phyloP scores from a whole-genome alignment of 176 grass and related monocot genomes.

The Eleusine coracana region DNA sequence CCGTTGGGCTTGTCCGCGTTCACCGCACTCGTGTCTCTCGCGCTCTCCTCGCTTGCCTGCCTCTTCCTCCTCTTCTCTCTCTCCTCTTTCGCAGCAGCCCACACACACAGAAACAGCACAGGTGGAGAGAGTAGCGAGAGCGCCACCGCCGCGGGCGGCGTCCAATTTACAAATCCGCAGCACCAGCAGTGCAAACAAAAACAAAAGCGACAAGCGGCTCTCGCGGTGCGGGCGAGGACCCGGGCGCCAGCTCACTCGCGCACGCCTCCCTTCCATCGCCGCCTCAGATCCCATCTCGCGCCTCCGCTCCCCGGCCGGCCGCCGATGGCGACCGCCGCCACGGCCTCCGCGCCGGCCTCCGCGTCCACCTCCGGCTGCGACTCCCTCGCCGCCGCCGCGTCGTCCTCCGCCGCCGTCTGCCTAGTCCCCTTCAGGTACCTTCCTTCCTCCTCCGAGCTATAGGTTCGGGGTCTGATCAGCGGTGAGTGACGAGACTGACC shows the following conservation, averaged over 20 bases:
- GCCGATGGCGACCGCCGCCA: constrained; percentile 52
- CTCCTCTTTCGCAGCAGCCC: not conserved
- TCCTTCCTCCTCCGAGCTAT: too few relatives aligned
- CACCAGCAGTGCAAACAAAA: not conserved
- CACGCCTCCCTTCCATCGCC: constrained; percentile 14
- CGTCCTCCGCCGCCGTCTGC: constrained; percentile 49
- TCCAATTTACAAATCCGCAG: constrained; percentile 6
- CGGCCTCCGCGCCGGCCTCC: constrained; percentile 38
- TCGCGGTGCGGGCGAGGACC: constrained; percentile 19
- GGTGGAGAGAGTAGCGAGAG: not conserved
- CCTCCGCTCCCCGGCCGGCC: not conserved
- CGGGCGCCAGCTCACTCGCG: constrained; percentile 42
- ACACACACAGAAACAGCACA: not conserved
- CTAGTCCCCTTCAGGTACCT: constrained; percentile 68
- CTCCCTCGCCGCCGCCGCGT: constrained; percentile 6
- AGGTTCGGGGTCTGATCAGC: not conserved
- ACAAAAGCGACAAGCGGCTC: constrained; percentile 9
- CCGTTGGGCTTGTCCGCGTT: not conserved
- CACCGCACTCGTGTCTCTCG: not conserved
- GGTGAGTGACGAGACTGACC: not conserved
- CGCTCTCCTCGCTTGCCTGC: not conserved
- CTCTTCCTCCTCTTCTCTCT: not conserved
- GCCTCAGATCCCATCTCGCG: constrained; percentile 42
- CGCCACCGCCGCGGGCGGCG: constrained; percentile 1
- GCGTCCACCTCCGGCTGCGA: constrained; percentile 41